Base-by-base conservation (phyloP, 208 protist genomes). In the Leishmania turanica region DNA sequence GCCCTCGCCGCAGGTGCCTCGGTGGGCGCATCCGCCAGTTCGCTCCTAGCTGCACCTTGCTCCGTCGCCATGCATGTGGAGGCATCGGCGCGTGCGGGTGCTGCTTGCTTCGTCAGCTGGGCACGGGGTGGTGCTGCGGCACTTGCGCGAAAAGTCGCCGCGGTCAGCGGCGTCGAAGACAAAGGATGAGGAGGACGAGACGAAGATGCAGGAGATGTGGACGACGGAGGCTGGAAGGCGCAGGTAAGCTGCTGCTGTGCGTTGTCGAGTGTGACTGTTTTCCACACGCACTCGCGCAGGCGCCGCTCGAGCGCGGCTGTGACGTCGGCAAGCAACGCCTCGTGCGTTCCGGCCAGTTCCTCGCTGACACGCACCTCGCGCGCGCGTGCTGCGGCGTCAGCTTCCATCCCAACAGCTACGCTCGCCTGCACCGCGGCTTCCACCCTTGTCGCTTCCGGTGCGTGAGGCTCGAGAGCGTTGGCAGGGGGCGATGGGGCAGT, bases 161-260 rank as follows among this genome's bases (percentile, higher is more conserved):
- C 68, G 21, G 68, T 9, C 49, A 42, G 49, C 21, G 68, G 42
- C 21, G 2, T 21, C 24, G 7, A 21, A 17, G 68, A 42, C 21
- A 34, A 9, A 51, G 42, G 27, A 37, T 72, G 68, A 34, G 68
- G 68, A n/a, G 19, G 40, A 11, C 19, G 21, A 47, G 68, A n/a
- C 9, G 21, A 53, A 21, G 42, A 47, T 34, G 42, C 68, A 72
- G 68, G 68, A 72, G 68, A 34, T 19, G 49, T 62, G 71, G 31
- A 37, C 21, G 45, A 27, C 49, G 27, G 45, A 62, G 79, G 81
- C 60, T 80, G 72, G 47, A 86, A 89, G 54, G 80, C 75, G 45
- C 92, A 88, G 40, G 80, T 68, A 27, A 96, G 79, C 66, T 93
- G 89, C 56, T 91, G 89, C 4, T 87, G 83, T n/a, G 93, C 78